Conservation (phyloP, 2,329 filamentous ascomycete genomes). For the Pyrenophora graminea region DNA sequence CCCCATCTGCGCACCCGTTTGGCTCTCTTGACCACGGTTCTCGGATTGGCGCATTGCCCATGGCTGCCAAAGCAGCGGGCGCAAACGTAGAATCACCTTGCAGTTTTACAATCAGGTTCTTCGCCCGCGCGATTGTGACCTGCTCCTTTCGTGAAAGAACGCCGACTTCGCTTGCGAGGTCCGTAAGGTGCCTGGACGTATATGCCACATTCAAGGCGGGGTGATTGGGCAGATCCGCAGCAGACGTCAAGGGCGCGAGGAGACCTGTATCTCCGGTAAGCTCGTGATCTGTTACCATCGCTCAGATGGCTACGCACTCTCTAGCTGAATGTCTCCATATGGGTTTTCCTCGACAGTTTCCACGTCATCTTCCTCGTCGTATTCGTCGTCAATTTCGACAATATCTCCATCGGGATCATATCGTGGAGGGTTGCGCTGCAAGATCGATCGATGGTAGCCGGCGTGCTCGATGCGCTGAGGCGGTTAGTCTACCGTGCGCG, state of each 20-base stretch:
- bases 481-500: constrained; percentile 16
- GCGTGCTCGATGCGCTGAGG: constrained; percentile 71
- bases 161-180: constrained; percentile 70
- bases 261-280: constrained; percentile 59
- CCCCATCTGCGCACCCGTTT: constrained; percentile 16
- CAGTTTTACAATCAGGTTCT: constrained; percentile 72
- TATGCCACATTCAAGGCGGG: constrained; percentile 76
- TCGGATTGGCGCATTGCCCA: constrained; percentile 39
- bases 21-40: constrained; percentile 20
- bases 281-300: constrained; percentile 4
- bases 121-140: constrained; percentile 71
- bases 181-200: constrained; percentile 71
- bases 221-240: constrained; percentile 74
- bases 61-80: constrained; percentile 59
- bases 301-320: constrained; percentile 58
- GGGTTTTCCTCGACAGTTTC: constrained; percentile 71
- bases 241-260: constrained; percentile 73
- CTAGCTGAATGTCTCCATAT: constrained; percentile 71
- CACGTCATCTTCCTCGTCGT: constrained; percentile 64
- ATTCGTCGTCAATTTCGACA: constrained; percentile 72
- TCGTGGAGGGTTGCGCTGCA: constrained; percentile 72
- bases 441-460: constrained; percentile 72
- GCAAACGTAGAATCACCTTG: constrained; percentile 74
- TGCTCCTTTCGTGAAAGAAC: constrained; percentile 77
- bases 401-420: constrained; percentile 80